Evolutionary conservation across 129 eudicot species (phyloP).

Genomic region (Gnaphalium uliginosum): DNA sequence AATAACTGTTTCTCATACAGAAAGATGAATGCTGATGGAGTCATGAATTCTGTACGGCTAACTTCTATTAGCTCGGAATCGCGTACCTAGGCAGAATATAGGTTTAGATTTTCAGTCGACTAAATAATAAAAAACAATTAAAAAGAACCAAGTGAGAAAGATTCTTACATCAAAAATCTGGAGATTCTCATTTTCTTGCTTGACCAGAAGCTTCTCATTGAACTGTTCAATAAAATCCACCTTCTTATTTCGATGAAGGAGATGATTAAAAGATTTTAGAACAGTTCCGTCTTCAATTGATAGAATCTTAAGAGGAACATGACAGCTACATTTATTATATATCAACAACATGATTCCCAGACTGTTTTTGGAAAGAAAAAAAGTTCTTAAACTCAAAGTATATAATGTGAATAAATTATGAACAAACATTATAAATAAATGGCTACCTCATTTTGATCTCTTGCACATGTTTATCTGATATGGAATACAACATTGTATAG

Average conservation of each 20-base stretch:
- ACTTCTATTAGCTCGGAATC: not conserved
- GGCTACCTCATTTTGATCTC: conserved; percentile 77
- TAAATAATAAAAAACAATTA: not conserved
- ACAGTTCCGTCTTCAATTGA: conserved; percentile 93
- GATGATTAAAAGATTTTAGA: conserved; percentile 83
- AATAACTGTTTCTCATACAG: not conserved
- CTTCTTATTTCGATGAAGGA: conserved; percentile 84
- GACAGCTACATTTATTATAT: conserved; percentile 63
- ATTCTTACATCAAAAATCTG: conserved; percentile 79
- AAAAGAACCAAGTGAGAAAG: not conserved
- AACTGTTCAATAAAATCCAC: conserved; percentile 94
- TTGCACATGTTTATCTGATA: conserved; percentile 68
- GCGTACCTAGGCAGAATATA: not conserved
- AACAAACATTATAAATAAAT: no score
- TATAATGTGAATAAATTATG: no score
- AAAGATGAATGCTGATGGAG: not conserved
- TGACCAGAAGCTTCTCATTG: not conserved
- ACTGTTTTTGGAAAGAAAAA: conserved; percentile 34
- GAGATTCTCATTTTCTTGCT: conserved; percentile 41
- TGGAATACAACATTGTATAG: conserved; percentile 75
- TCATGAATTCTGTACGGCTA: not conserved
- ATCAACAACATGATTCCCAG: conserved; percentile 90
- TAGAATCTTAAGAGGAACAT: conserved; percentile 87
- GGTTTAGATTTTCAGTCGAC: not conserved
- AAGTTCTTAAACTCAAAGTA: no score